Conservation (phyloP, 768 basidiomycete genomes). For the Cystoderma amianthinum region DNA sequence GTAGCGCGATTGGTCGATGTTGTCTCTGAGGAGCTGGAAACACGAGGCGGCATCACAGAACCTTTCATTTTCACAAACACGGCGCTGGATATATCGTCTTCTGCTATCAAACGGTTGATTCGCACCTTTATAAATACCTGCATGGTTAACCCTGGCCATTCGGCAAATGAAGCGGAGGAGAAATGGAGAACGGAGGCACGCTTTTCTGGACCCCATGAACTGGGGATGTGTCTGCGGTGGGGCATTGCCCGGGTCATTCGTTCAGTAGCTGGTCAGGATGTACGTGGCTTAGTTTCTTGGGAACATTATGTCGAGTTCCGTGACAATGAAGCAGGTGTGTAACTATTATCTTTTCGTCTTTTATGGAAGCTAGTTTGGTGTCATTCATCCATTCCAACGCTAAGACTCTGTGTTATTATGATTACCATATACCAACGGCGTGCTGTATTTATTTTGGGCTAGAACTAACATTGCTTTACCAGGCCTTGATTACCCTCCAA, state of each 20-base stretch:
- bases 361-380: not conserved
- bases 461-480: slow-evolving; percentile 5
- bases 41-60: slow-evolving; percentile 74
- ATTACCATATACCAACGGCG: too few species aligned
- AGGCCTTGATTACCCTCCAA: slow-evolving; percentile 63
- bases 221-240: slow-evolving; percentile 93
- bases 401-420: too few species aligned
- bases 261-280: slow-evolving; percentile 59
- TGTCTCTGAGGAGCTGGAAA: slow-evolving; percentile 61
- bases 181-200: slow-evolving; percentile 75
- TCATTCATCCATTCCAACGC: not conserved
- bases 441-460: slow-evolving; percentile 1
- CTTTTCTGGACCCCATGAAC: slow-evolving; percentile 81
- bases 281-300: slow-evolving; percentile 83
- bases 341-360: slow-evolving; percentile 1
- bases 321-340: slow-evolving; percentile 74
- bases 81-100: slow-evolving; percentile 76
- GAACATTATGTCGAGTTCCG: slow-evolving; percentile 80
- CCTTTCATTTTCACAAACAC: slow-evolving; percentile 89
- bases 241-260: slow-evolving; percentile 76
- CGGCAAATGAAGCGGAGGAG: slow-evolving; percentile 35
- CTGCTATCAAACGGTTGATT: slow-evolving; percentile 73
- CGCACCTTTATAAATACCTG: slow-evolving; percentile 74
- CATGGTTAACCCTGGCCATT: slow-evolving; percentile 18
- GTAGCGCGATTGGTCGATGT: slow-evolving; percentile 66